Evolutionary conservation across 352 stramenopile species (phyloP), one percentile per base, ranked within the genome.

Genomic region (Plasmopara viticola): DNA sequence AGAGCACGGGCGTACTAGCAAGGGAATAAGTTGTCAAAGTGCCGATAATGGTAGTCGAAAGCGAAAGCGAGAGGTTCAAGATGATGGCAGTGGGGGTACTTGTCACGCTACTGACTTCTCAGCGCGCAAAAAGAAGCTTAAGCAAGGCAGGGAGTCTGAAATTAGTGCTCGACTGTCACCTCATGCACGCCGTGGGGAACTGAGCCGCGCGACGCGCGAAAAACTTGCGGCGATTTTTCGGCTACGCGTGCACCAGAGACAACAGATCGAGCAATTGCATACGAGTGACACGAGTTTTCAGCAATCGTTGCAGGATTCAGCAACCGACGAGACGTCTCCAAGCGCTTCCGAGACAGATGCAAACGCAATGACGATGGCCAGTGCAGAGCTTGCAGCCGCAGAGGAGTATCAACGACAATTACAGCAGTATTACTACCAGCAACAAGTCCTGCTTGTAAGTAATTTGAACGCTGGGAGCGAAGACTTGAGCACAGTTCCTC

Each of bases 391-490:
- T 47, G 60, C 58, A 15, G 64, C 57, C 50, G 54, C 62, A 53
- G 74, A 83, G 35, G 60, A 63, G 17, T 72, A 84, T 20, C 75
- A 85, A 18, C 71, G 68, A 13, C 74, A 79, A 37, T 62, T 76
- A 13, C 74, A 82, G 38, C 74, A 82, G 50, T 84, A 84, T 41
- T 83, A 83, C 46, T 82, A 85, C 49, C 79, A 84, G 41, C 73
- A 84, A 37, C 76, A 87, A 51, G 59, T 80, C 35, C 57, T 86
- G 61, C 48, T 89, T 39, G 64, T 66, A 8, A 58, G 58, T 28
- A 74, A 39, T 31, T 25, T 72, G 41, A 51, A 60, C 3, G 61
- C 57, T 9, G 42, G 28, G 9, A 39, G 44, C 14, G 56, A 71
- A 38, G 50, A 64, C 34, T 53, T 51, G 6, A 69, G 58, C 18